phyloP scores from a whole-genome alignment of 2,329 filamentous ascomycete species.

The Neopestalotiopsis clavispora region DNA sequence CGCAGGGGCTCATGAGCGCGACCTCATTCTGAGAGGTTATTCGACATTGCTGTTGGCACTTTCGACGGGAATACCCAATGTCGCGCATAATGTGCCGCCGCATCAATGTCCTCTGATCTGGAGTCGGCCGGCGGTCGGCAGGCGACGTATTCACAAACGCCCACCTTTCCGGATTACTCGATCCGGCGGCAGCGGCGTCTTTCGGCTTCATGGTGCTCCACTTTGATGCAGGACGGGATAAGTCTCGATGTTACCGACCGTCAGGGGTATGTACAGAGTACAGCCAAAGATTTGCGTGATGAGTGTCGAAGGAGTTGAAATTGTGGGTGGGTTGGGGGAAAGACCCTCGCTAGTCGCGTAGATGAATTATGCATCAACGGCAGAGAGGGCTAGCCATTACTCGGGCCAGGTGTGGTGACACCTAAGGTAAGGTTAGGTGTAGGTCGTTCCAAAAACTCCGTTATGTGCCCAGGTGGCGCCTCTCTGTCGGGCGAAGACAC shows the following conservation, averaged over 20 bases:
- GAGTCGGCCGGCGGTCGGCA: not conserved
- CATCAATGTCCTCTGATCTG: not conserved
- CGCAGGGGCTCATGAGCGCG: not conserved
- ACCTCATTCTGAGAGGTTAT: not conserved
- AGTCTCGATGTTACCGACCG: no score
- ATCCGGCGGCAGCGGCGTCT: not conserved
- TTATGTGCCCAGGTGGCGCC: no score
- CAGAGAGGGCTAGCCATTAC: no score
- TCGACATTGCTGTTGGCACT: not conserved
- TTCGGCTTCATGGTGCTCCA: not conserved
- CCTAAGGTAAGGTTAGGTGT: no score
- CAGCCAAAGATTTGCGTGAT: not conserved
- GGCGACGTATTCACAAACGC: conserved; percentile 1
- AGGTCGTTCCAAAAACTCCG: no score
- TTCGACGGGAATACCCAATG: not conserved
- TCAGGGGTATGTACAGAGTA: not conserved
- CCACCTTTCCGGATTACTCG: not conserved
- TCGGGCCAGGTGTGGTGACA: no score
- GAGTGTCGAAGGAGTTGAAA: not conserved
- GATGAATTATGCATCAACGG: no score
- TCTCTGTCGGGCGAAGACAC: no score
- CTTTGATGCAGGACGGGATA: not conserved
- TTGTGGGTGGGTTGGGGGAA: not conserved
- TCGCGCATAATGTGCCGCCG: not conserved
- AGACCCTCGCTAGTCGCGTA: no score